A percentile compares a stretch with the other conserved stretches of the same genome.
Conservation (phyloP, 228 moss, liverwort and hornwort genomes). For the Sphagnum magellanicum region DNA sequence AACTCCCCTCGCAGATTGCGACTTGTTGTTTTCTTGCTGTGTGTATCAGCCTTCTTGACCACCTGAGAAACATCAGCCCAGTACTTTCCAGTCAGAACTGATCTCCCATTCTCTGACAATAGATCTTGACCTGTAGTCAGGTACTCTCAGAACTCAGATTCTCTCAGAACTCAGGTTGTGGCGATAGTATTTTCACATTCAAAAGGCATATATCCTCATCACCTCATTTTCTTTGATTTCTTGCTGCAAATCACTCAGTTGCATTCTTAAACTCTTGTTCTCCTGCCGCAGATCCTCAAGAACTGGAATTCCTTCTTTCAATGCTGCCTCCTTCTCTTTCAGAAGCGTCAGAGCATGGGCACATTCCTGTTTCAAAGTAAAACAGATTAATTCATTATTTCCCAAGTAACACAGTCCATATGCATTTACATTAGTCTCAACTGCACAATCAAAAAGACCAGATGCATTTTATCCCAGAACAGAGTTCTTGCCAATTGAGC, state of each 20-base stretch:
- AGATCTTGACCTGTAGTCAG: too few species aligned
- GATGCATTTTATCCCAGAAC: too few species aligned
- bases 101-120: too few species aligned
- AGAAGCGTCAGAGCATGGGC: slow-evolving; percentile 30
- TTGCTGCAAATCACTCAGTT: slow-evolving; percentile 41
- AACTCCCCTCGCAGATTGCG: slow-evolving; percentile 20
- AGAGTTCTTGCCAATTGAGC: too few species aligned
- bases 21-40: slow-evolving; percentile 17
- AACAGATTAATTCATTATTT: too few species aligned
- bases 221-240: slow-evolving; percentile 50
- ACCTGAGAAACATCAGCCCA: slow-evolving; percentile 20
- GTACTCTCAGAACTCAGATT: not conserved
- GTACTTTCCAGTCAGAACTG: too few species aligned
- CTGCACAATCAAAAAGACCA: too few species aligned
- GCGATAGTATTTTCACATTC: not conserved
- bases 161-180: too few species aligned
- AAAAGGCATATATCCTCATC: not conserved
- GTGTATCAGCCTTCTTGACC: slow-evolving; percentile 17
- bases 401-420: too few species aligned
- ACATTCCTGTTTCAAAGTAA: slow-evolving; percentile 16
- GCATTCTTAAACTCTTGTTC: slow-evolving; percentile 35
- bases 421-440: too few species aligned
- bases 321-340: slow-evolving; percentile 39
- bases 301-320: slow-evolving; percentile 24
- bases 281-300: slow-evolving; percentile 49